Evolutionary conservation across 2,329 filamentous ascomycete genomes (phyloP), one percentile per base, ranked within the genome.

Genomic region (Paraphoma sp.): DNA sequence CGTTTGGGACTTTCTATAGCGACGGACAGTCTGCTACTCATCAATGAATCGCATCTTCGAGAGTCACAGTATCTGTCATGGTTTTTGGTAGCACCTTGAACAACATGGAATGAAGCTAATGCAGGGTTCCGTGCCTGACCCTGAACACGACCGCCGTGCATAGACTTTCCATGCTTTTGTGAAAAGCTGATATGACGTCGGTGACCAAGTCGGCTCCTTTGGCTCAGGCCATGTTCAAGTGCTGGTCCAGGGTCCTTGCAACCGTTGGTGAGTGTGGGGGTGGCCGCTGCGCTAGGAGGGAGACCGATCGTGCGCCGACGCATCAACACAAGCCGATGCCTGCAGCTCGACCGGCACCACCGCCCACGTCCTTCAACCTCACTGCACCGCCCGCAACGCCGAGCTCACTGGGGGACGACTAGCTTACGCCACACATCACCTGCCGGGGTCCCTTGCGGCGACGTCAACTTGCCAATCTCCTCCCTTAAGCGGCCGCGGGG

Each of bases 401-500:
- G 49, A 14, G 33, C 16, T 28, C 28, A 17, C 45, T 33, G 41
- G 29, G 36, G 48, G 43, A 51, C 51, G 38, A 33, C 46, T 51
- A 42, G 60, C 43, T 30, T 47, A 48, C 48, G 48, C 33, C 29
- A 30, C 43, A 48, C 43, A 54, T 47, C 10, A 30, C 48, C 48
- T 33, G 41, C 48, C 42, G 47, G 42, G 53, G 42, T 46, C 10
- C 31, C 42, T 42, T 38, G 42, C 17, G 11, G 12, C 40, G 10
- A n/a, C 36, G 16, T 40, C 43, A 30, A 17, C 16, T 14, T 10
- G 31, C 30, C 29, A 23, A 18, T 51, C 18, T 36, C 14, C 45
- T 42, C 53, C 48, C 69, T 68, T 68, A 62, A 70, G 54, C 62
- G 54, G 60, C 66, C 57, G 71, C 67, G 69, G 71, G 73, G 72